phyloP scores from a whole-genome alignment of 768 basidiomycete species.

The Suillus americanus region DNA sequence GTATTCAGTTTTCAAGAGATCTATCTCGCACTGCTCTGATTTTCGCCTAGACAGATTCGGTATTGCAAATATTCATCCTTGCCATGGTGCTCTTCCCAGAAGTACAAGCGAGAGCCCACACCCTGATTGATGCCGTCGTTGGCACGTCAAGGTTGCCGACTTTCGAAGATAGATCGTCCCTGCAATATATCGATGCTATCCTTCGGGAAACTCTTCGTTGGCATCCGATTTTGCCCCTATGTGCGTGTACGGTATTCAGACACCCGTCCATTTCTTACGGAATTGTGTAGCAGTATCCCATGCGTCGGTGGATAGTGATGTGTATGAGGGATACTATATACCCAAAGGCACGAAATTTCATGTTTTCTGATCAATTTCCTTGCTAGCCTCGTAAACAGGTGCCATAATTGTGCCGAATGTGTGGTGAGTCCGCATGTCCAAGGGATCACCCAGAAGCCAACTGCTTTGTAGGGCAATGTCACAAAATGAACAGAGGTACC shows the following conservation, averaged over 20 bases:
- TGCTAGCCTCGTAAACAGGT: conserved; percentile 16
- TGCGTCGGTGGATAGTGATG: conserved; percentile 19
- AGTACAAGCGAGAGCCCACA: conserved; percentile 27
- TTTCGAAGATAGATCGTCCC: conserved; percentile 21
- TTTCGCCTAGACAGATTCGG: conserved; percentile 21
- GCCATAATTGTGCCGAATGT: conserved; percentile 27
- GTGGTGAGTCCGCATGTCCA: conserved; percentile 19
- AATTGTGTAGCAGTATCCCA: conserved; percentile 18
- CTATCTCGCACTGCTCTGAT: background rate
- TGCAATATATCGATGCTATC: conserved; percentile 29
- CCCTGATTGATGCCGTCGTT: conserved; percentile 27
- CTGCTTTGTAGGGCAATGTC: conserved; percentile 30
- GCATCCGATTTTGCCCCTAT: conserved; percentile 23
- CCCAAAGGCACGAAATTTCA: conserved; percentile 19
- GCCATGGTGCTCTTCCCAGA: conserved; percentile 35
- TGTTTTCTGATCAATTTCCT: background rate
- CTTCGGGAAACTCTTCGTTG: conserved; percentile 30
- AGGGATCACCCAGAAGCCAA: background rate
- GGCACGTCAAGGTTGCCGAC: conserved; percentile 26
- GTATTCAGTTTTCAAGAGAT: conserved; percentile 2
- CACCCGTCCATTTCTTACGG: background rate
- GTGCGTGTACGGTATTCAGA: conserved; percentile 12
- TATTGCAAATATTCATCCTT: conserved; percentile 30
- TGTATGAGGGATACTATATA: conserved; percentile 27
- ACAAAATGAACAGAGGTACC: conserved; percentile 32